Conservation (phyloP, 179 eudicot genomes). For the Beta lomatogona region DNA sequence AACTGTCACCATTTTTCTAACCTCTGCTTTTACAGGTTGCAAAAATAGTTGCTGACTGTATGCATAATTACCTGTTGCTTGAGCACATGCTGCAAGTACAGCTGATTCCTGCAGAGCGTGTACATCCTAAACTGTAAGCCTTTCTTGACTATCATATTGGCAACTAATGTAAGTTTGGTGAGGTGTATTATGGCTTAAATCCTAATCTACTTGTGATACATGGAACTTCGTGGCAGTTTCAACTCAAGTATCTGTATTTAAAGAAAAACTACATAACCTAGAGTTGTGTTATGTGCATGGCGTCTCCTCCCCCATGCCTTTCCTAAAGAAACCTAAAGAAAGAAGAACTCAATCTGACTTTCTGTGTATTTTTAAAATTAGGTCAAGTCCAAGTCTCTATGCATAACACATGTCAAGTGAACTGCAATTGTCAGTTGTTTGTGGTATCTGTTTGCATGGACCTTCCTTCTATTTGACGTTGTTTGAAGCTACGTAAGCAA, state of each 20-base stretch:
- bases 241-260: not conserved
- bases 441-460: not conserved
- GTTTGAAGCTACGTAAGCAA: not conserved
- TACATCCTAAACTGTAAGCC: slow-evolving; percentile 74
- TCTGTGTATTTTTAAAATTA: not conserved
- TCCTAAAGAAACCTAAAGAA: too few species aligned
- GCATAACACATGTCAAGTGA: too few species aligned
- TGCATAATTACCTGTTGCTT: slow-evolving; percentile 84
- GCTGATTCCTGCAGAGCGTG: slow-evolving; percentile 61
- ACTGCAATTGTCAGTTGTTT: not conserved
- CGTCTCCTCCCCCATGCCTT: too few species aligned
- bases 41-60: slow-evolving; percentile 71
- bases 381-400: not conserved
- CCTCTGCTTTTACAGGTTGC: slow-evolving; percentile 51
- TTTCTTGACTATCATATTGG: not conserved
- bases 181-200: not conserved
- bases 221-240: not conserved
- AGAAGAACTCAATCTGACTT: too few species aligned
- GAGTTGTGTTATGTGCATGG: not conserved
- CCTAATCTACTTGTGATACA: not conserved
- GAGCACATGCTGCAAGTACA: slow-evolving; percentile 72
- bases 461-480: not conserved
- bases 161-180: not conserved
- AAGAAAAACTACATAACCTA: not conserved
- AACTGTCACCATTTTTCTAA: not conserved